A percentile compares a stretch with the other conserved stretches of the same genome.
These are phyloP conservation scores for Jacaranda copaia DNA, from an alignment of 257 asterid species.

Conservation along the genomic window DNA sequence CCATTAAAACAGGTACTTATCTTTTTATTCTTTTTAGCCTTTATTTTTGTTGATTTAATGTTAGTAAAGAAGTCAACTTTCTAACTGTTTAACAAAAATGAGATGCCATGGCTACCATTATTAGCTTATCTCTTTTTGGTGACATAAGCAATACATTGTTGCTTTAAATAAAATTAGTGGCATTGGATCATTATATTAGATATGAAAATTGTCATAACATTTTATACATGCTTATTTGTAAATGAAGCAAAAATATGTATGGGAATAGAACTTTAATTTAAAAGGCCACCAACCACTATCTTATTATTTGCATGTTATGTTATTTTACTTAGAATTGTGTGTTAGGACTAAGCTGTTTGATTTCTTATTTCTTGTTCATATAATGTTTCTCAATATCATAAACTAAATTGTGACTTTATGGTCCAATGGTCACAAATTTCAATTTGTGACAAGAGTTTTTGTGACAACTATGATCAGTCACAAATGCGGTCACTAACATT, in stretches of 20 bases:
- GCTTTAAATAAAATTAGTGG: background rate
- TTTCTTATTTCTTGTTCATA: conserved; percentile 20
- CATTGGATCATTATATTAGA: conserved; percentile 10
- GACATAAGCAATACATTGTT: conserved; percentile 9
- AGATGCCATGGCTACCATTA: background rate
- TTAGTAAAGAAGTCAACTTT: conserved; percentile 19
- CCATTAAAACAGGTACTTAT: conserved; percentile 86
- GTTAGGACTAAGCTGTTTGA: background rate
- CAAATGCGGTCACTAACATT: too few relatives aligned
- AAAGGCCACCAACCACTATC: background rate
- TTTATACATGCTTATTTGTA: background rate
- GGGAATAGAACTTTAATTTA: background rate
- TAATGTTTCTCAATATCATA: background rate
- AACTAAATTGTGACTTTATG: too few relatives aligned
- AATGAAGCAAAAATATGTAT: too few relatives aligned
- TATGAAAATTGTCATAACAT: background rate
- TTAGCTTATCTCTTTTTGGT: background rate
- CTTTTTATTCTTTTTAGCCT: conserved; percentile 20
- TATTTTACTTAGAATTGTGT: background rate
- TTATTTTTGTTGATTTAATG: background rate
- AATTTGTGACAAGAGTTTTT: too few relatives aligned
- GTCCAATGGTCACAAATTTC: too few relatives aligned
- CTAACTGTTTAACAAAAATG: conserved; percentile 5
- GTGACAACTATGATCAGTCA: too few relatives aligned
- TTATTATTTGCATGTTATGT: background rate